Evolutionary conservation across 371 early-diverging fungal species (phyloP).

Genomic region (Apophysomyces elegans): DNA sequence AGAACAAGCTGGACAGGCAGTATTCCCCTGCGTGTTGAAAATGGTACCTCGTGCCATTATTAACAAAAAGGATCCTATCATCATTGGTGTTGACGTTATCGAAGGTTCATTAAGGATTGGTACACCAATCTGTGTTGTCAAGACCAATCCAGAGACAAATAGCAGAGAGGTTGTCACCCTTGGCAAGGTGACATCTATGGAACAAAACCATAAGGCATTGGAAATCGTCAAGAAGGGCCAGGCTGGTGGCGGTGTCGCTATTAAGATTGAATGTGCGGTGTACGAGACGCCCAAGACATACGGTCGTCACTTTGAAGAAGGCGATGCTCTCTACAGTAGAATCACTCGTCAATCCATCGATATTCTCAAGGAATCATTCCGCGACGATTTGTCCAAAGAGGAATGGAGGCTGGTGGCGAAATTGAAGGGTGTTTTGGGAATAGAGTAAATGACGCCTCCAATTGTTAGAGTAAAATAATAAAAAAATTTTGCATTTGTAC

Average conservation of each 20-base stretch:
- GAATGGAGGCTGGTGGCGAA: conserved; percentile 91
- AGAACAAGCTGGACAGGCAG: conserved; percentile 88
- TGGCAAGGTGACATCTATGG: conserved; percentile 97
- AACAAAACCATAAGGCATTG: conserved; percentile 93
- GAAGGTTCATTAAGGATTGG: conserved; percentile 94
- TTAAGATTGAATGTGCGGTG: conserved; percentile 93
- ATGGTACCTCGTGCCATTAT: conserved; percentile 97
- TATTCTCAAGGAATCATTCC: conserved; percentile 96
- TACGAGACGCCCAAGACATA: conserved; percentile 91
- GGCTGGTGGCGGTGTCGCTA: conserved; percentile 90
- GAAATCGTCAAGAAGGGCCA: conserved; percentile 88
- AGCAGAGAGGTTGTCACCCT: conserved; percentile 73
- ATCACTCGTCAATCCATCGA: conserved; percentile 97
- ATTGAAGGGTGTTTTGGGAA: conserved; percentile 73
- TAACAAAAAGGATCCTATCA: conserved; percentile 97
- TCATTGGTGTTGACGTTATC: conserved; percentile 97
- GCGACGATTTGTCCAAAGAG: conserved; percentile 93
- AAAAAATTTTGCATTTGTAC: conserved; percentile 2
- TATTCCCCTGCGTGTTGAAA: conserved; percentile 96
- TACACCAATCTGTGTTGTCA: conserved; percentile 96
- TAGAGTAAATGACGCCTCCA: conserved; percentile 33
- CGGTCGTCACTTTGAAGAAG: conserved; percentile 96
- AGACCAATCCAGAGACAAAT: conserved; percentile 78
- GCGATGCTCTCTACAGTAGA: conserved; percentile 78
- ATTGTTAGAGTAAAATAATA: background rate